Conservation (phyloP, 2,329 filamentous ascomycete genomes). For the Nigrospora sphaerica region DNA sequence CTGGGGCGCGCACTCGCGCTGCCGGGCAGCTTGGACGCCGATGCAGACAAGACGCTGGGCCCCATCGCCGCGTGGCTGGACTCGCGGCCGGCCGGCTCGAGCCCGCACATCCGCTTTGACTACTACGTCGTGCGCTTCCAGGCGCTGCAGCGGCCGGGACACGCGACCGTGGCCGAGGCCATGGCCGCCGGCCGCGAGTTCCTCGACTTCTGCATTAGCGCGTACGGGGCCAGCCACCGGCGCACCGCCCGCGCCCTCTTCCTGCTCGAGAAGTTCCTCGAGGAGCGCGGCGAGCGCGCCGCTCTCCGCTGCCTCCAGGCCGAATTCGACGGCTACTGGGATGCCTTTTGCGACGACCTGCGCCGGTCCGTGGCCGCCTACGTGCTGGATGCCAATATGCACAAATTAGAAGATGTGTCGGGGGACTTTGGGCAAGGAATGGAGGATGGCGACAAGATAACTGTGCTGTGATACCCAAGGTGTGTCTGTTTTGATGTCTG, state of each 20-base stretch:
- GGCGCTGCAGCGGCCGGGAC: not conserved
- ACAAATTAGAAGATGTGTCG: no score
- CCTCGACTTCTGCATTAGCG: not conserved
- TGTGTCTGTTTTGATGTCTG: no score
- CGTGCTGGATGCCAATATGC: no score
- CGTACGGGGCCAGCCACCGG: not conserved
- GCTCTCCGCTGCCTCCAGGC: not conserved
- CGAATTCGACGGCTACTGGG: not conserved
- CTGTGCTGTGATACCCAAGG: no score
- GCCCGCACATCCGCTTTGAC: not conserved
- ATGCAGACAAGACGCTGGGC: not conserved
- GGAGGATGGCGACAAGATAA: no score
- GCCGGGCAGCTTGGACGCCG: not conserved
- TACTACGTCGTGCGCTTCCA: not conserved
- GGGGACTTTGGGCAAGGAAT: no score
- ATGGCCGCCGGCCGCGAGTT: not conserved
- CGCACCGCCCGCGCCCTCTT: not conserved
- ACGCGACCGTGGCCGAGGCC: not conserved
- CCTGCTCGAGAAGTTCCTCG: not conserved
- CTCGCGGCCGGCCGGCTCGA: not conserved
- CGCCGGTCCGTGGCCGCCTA: no score
- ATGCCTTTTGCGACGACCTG: not conserved
- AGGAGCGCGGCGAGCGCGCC: not conserved
- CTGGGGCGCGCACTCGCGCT: not conserved
- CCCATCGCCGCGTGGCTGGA: not conserved